phyloP scores from a whole-genome alignment of 768 basidiomycete species.

The Pleurotus cornucopiae region DNA sequence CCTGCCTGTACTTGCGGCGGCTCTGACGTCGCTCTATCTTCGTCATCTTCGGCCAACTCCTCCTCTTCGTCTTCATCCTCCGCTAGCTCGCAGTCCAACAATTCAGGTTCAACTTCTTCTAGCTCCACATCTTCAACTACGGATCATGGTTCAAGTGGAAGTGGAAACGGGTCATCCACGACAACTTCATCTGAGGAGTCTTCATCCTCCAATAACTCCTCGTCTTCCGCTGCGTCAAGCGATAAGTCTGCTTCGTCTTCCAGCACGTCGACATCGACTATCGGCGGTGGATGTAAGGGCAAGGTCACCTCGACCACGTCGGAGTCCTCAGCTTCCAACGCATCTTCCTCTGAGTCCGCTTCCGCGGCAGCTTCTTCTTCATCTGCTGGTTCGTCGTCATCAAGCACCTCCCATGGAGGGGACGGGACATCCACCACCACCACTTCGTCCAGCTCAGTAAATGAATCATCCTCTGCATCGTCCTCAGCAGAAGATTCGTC shows the following conservation, averaged over 20 bases:
- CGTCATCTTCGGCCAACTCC: not conserved
- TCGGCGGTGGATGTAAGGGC: not conserved
- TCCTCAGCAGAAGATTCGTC: not conserved
- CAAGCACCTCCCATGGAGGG: not conserved
- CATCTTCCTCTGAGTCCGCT: not conserved
- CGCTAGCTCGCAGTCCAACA: not conserved
- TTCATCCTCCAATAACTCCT: not conserved
- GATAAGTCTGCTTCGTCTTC: not conserved
- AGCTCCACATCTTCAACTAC: not conserved
- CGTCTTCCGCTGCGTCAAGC: not conserved
- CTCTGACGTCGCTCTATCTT: not conserved
- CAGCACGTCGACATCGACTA: not conserved
- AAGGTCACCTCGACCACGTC: not conserved
- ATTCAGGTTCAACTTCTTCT: not conserved
- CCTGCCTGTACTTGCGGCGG: not conserved
- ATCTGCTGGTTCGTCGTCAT: conserved; percentile 1
- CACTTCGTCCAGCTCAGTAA: too few species aligned
- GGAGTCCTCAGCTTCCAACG: not conserved
- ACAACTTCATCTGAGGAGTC: not conserved
- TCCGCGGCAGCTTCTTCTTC: not conserved
- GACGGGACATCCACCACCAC: not conserved
- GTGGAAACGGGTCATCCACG: not conserved
- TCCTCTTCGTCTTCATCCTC: conserved; percentile 4
- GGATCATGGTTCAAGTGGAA: not conserved
- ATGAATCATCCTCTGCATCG: conserved; percentile 1